These are phyloP conservation scores for Scleromitrula shiraiana DNA, from an alignment of 2,329 filamentous ascomycete genomes.

Conservation along the genomic window DNA sequence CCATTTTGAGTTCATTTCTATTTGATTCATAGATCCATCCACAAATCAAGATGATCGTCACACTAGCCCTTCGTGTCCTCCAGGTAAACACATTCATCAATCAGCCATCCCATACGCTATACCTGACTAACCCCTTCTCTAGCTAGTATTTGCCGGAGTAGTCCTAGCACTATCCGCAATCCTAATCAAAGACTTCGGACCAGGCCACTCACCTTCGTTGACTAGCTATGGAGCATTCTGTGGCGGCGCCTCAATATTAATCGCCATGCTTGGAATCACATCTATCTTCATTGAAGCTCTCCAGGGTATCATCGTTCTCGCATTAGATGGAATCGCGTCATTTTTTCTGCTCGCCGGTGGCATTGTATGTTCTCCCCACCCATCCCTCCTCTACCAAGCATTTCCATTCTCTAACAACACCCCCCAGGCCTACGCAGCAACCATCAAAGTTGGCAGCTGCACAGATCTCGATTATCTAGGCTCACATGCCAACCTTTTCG, in stretches of 20 bases:
- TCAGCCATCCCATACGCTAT: not conserved
- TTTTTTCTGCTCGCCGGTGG: slow-evolving; percentile 25
- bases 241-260: slow-evolving; percentile 18
- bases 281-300: slow-evolving; percentile 20
- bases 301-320: slow-evolving; percentile 20
- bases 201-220: slow-evolving; percentile 15
- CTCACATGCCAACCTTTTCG: slow-evolving; percentile 11
- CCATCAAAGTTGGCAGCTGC: slow-evolving; percentile 21
- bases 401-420: too few species aligned
- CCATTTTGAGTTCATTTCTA: not conserved
- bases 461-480: slow-evolving; percentile 7
- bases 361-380: slow-evolving; percentile 17
- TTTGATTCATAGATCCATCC: not conserved
- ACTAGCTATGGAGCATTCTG: slow-evolving; percentile 24
- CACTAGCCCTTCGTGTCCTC: slow-evolving; percentile 15
- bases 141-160: slow-evolving; percentile 21
- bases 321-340: slow-evolving; percentile 18
- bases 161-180: slow-evolving; percentile 21
- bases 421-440: slow-evolving; percentile 22
- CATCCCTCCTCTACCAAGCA: not conserved
- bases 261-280: slow-evolving; percentile 17
- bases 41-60: slow-evolving; percentile 20
- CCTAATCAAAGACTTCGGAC: slow-evolving; percentile 20
- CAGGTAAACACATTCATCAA: slow-evolving; percentile 14
- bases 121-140: not conserved